phyloP scores from a whole-genome alignment of 352 stramenopile species.

The Aphanomyces astaci region DNA sequence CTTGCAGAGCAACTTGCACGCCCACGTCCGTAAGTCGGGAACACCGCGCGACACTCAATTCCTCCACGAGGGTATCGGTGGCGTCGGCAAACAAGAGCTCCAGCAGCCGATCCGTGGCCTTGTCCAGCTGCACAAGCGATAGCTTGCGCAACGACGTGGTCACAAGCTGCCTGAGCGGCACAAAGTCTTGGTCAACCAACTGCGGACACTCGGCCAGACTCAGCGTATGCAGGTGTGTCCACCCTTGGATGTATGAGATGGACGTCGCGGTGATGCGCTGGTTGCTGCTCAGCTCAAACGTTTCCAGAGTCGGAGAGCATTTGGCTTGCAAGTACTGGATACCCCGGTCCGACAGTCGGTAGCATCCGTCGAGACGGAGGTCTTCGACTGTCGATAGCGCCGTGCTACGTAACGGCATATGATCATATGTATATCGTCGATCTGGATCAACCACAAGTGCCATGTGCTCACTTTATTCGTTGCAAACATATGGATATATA shows the following conservation, averaged over 20 bases:
- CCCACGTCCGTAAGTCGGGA: constrained; percentile 51
- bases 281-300: constrained; percentile 75
- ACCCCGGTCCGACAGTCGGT: constrained; percentile 29
- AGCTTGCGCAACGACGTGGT: constrained; percentile 63
- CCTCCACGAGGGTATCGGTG: constrained; percentile 35
- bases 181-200: constrained; percentile 47
- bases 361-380: constrained; percentile 63
- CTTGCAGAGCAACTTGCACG: constrained; percentile 28
- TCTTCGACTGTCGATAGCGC: constrained; percentile 53
- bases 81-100: constrained; percentile 38
- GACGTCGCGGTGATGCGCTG: constrained; percentile 68
- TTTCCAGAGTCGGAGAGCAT: constrained; percentile 59
- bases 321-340: neutral
- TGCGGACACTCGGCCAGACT: constrained; percentile 72
- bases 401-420: no score
- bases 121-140: constrained; percentile 70
- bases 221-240: constrained; percentile 53
- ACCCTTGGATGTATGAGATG: constrained; percentile 64
- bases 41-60: constrained; percentile 62
- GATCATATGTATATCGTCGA: no score
- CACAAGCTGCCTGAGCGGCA: constrained; percentile 36
- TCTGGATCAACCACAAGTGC: constrained; percentile 15
- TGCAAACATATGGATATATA: no score
- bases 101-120: constrained; percentile 54
- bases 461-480: no score